phyloP scores from a whole-genome alignment of 768 basidiomycete genomes.

The Phlebiopsis gigantea region DNA sequence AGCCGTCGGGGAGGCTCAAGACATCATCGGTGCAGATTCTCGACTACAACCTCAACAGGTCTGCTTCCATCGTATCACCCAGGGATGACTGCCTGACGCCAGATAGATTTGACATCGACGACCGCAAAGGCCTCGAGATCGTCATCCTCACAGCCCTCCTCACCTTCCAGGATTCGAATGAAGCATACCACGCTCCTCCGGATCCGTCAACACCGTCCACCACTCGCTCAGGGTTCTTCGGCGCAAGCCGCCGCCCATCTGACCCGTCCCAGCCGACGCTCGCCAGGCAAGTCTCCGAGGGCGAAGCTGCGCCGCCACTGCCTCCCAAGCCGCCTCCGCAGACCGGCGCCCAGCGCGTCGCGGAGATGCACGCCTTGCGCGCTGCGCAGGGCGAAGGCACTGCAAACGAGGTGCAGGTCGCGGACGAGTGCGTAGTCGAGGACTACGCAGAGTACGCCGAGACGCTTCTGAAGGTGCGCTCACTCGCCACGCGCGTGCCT shows the following conservation, averaged over 20 bases:
- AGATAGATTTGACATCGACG: constrained; percentile 79
- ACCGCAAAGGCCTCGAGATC: constrained; percentile 83
- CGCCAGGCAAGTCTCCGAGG: constrained; percentile 11
- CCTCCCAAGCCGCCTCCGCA: constrained; percentile 54
- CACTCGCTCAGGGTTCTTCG: constrained; percentile 4
- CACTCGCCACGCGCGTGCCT: background rate
- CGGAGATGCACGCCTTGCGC: constrained; percentile 60
- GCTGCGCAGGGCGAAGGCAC: constrained; percentile 39
- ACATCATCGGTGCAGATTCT: constrained; percentile 68
- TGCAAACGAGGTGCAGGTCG: constrained; percentile 69
- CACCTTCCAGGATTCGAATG: constrained; percentile 71
- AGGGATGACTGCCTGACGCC: too few species aligned
- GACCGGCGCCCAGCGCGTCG: constrained; percentile 62
- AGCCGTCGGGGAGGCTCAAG: constrained; percentile 60
- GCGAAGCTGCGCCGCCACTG: constrained; percentile 17
- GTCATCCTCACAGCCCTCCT: constrained; percentile 70
- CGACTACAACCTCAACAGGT: constrained; percentile 84
- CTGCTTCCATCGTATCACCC: too few species aligned
- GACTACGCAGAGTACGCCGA: constrained; percentile 71
- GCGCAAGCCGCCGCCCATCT: constrained; percentile 1
- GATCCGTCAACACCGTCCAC: constrained; percentile 10
- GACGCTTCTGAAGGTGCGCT: constrained; percentile 52
- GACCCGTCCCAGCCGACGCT: background rate
- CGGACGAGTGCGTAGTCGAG: constrained; percentile 54
- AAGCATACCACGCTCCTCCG: constrained; percentile 38